phyloP scores from a whole-genome alignment of 371 early-diverging fungal species.

The Mortierella sp. region DNA sequence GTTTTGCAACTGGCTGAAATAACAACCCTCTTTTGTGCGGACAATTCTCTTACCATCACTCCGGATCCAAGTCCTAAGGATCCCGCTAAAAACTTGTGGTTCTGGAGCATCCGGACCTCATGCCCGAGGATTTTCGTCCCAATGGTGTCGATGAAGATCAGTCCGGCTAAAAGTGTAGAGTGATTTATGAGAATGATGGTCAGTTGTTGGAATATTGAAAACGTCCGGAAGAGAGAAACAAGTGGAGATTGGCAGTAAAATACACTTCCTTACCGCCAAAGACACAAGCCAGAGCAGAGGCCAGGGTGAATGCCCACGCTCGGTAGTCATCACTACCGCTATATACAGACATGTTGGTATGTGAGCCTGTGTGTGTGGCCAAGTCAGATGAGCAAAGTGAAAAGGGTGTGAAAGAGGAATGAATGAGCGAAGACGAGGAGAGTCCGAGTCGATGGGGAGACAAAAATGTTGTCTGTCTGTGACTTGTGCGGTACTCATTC shows the following conservation, averaged over 20 bases:
- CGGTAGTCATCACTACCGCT: slow-evolving; percentile 30
- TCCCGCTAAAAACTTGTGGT: slow-evolving; percentile 51
- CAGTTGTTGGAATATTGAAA: neutral
- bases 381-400: neutral
- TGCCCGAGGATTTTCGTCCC: slow-evolving; percentile 28
- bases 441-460: too few relatives aligned
- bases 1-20: neutral
- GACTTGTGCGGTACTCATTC: neutral
- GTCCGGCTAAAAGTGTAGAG: slow-evolving; percentile 22
- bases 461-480: too few relatives aligned
- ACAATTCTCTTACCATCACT: slow-evolving; percentile 34
- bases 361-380: neutral
- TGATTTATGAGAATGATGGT: neutral
- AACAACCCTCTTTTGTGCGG: neutral
- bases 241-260: neutral
- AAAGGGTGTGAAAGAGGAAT: neutral
- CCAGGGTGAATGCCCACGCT: slow-evolving; percentile 46
- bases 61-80: slow-evolving; percentile 51
- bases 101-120: slow-evolving; percentile 47
- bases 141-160: slow-evolving; percentile 51
- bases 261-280: slow-evolving; percentile 34
- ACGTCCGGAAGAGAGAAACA: neutral
- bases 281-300: slow-evolving; percentile 51
- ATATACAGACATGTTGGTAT: neutral
- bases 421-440: slow-evolving; percentile 9